phyloP scores from a whole-genome alignment of 768 basidiomycete genomes.

The Exidia glandulosa region DNA sequence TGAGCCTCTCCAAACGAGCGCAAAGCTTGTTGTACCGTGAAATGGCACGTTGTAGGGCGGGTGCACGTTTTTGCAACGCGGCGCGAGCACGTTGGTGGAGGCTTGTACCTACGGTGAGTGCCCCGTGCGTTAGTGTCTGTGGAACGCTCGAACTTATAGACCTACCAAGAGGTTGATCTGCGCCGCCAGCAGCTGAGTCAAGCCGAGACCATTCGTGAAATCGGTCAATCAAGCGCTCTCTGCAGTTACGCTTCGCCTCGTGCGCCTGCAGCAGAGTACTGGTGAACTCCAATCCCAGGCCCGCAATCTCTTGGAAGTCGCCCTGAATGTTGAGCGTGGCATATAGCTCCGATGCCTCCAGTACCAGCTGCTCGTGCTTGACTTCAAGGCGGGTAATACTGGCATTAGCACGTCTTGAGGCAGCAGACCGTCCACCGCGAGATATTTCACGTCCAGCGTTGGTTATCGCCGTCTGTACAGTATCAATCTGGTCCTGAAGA shows the following conservation, averaged over 20 bases:
- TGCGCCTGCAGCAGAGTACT: slow-evolving; percentile 21
- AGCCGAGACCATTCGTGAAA: slow-evolving; percentile 29
- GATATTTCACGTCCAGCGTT: slow-evolving; percentile 7
- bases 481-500: slow-evolving; percentile 20
- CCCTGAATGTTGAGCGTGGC: slow-evolving; percentile 24
- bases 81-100: slow-evolving; percentile 21
- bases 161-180: slow-evolving; percentile 23
- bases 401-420: background rate
- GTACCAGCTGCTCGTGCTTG: slow-evolving; percentile 8
- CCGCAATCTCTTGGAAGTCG: slow-evolving; percentile 23
- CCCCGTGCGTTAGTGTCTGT: too few species aligned
- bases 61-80: slow-evolving; percentile 21
- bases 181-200: slow-evolving; percentile 21
- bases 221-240: slow-evolving; percentile 21
- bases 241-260: slow-evolving; percentile 29
- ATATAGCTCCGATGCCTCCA: slow-evolving; percentile 22
- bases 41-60: slow-evolving; percentile 20
- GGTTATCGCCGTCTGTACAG: slow-evolving; percentile 14
- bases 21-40: slow-evolving; percentile 19
- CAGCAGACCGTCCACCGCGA: background rate
- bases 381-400: background rate
- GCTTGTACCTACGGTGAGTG: slow-evolving; percentile 18
- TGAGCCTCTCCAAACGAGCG: slow-evolving; percentile 14
- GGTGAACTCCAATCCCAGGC: slow-evolving; percentile 20
- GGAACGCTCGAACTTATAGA: background rate